These are phyloP conservation scores for Globisporangium spinosum DNA, from an alignment of 352 stramenopile species.

Conservation along the genomic window DNA sequence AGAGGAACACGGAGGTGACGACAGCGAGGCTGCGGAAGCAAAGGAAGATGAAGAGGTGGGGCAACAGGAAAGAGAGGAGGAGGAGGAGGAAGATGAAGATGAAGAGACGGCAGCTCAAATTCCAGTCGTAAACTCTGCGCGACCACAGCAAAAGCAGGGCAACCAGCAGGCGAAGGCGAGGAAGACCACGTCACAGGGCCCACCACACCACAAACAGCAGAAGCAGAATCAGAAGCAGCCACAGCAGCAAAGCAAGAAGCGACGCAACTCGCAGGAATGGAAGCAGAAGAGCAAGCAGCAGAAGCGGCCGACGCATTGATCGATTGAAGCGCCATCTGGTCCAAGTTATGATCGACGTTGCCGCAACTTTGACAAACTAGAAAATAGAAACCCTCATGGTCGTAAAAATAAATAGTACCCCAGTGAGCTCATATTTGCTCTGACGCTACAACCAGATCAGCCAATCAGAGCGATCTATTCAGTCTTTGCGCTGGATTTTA, in stretches of 20 bases:
- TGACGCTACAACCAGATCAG: background rate
- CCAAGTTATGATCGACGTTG: background rate
- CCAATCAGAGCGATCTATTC: background rate
- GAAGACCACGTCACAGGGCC: background rate
- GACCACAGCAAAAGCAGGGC: background rate
- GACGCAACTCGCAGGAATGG: background rate
- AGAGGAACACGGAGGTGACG: background rate
- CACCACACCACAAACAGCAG: background rate
- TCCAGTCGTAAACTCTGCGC: background rate
- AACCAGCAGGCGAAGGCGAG: background rate
- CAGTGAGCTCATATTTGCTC: background rate
- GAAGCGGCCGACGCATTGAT: slow-evolving; percentile 9
- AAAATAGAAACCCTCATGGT: background rate
- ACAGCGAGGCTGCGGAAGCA: background rate
- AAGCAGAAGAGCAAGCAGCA: slow-evolving; percentile 14
- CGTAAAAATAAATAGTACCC: background rate
- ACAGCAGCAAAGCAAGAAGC: slow-evolving; percentile 1
- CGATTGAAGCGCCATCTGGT: background rate
- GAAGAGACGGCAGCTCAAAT: background rate
- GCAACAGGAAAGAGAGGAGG: background rate
- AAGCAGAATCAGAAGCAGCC: background rate
- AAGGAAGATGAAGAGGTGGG: background rate
- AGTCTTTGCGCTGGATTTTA: background rate
- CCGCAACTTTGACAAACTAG: background rate
- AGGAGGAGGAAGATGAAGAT: background rate